Evolutionary conservation across 2,329 filamentous ascomycete species (phyloP).

Genomic region (Sporothrix brasiliensis): DNA sequence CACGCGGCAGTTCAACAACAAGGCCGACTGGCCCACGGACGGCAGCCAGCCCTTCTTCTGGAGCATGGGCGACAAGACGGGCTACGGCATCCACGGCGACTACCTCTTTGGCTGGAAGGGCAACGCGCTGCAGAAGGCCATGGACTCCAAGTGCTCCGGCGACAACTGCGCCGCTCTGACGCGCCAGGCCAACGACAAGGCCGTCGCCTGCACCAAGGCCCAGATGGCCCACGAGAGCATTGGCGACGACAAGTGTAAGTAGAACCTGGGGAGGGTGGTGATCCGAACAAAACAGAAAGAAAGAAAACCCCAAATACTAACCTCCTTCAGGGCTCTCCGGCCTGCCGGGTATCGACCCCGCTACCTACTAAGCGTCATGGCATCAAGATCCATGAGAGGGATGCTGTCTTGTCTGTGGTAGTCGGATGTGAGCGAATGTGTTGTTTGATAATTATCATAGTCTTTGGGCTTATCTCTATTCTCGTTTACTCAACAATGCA

Average conservation of each 20-base stretch:
- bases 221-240: conserved; percentile 37
- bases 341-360: conserved; percentile 32
- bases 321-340: conserved; percentile 27
- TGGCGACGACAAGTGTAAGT: conserved; percentile 35
- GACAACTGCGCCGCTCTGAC: conserved; percentile 37
- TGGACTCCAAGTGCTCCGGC: conserved; percentile 37
- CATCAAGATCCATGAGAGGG: neutral
- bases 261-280: neutral
- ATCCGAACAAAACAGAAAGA: neutral
- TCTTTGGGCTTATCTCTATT: neutral
- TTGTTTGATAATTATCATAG: neutral
- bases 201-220: conserved; percentile 36
- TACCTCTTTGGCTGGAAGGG: conserved; percentile 39
- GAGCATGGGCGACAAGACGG: conserved; percentile 37
- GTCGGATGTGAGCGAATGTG: neutral
- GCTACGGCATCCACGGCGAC: conserved; percentile 38
- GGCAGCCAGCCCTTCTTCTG: conserved; percentile 42
- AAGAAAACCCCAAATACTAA: conserved; percentile 12
- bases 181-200: conserved; percentile 37
- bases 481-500: too few species aligned
- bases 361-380: conserved; percentile 22
- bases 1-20: conserved; percentile 43
- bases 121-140: conserved; percentile 36
- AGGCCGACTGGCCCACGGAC: conserved; percentile 44
- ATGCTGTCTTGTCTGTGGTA: neutral